phyloP scores from a whole-genome alignment of 2,329 filamentous ascomycete genomes.

The Dryadomyces sulphureus region DNA sequence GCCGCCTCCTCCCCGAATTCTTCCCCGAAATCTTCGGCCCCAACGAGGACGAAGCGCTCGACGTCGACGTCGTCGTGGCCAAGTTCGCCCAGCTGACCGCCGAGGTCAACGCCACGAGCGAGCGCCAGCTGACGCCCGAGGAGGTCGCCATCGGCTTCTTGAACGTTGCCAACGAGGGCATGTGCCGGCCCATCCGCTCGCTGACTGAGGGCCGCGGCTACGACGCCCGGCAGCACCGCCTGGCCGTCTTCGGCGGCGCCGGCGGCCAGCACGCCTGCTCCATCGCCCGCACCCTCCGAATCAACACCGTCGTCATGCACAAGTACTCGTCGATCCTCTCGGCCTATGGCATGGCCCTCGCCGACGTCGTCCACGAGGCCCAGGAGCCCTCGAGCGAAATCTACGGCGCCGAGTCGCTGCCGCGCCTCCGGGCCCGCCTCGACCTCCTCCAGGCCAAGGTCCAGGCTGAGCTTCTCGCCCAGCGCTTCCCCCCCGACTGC shows the following conservation, averaged over 20 bases:
- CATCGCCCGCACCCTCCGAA: constrained; percentile 54
- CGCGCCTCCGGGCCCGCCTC: constrained; percentile 32
- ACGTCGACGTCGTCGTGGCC: constrained; percentile 63
- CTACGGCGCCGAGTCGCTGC: neutral
- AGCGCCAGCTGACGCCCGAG: constrained; percentile 24
- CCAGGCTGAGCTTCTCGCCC: constrained; percentile 3
- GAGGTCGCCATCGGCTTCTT: constrained; percentile 19
- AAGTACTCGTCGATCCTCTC: constrained; percentile 48
- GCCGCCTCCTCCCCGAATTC: constrained; percentile 38
- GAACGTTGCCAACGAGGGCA: constrained; percentile 50
- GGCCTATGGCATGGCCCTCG: constrained; percentile 24
- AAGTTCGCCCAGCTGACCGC: constrained; percentile 68
- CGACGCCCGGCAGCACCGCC: constrained; percentile 52
- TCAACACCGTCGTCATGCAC: constrained; percentile 55
- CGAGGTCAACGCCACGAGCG: constrained; percentile 45
- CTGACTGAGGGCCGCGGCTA: constrained; percentile 58
- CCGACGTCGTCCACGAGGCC: constrained; percentile 20
- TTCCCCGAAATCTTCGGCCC: constrained; percentile 56
- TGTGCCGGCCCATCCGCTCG: constrained; percentile 56
- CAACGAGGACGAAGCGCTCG: constrained; percentile 39
- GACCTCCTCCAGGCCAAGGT: neutral
- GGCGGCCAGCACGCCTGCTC: constrained; percentile 58
- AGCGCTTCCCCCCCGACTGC: constrained; percentile 43
- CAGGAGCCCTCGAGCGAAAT: constrained; percentile 12
- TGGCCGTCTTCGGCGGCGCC: constrained; percentile 59